Base-by-base conservation (phyloP, 805 yeast species). In the Candida sphagnicola region DNA sequence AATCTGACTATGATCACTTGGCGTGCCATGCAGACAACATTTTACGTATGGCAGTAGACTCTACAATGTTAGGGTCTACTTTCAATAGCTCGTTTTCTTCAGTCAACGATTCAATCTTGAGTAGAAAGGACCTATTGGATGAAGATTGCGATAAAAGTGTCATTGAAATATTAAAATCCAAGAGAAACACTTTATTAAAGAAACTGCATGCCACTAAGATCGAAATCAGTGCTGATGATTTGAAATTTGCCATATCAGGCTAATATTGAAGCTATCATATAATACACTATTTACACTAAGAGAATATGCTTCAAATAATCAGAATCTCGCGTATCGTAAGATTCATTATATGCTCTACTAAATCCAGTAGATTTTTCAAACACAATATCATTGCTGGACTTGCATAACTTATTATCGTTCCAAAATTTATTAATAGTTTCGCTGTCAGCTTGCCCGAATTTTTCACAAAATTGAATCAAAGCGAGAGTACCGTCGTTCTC, bases 1-100 rank as follows among this genome's bases (percentile, higher is more conserved):
- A 47, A 13, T 50, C 62, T 2, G 60, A 55, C 34, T 51, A 53
- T 23, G 74, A 69, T 45, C 60, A 60, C 15, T 57, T 69, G 42
- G 74, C 74, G 4, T 69, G 73, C 38, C 74, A 69, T 43, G 74
- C 74, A 2, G 68, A 67, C 35, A 66, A 65, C 39, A 69, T 69
- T 39, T 54, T 69, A 60, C 53, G 70, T 16, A 68, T 69, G 74
- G 74, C 74, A 4, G 67, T 69, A 34, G 74, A 69, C 42, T 62
- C 74, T 18, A 69, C 74, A 2, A 62, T 68, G 69, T 53, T 67
- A 36, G 70, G 71, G 1, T 65, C 72, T 1, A 61, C 68, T 5
- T 64, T 59, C 34, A 61, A 62, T 40, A 56, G 59, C 18, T 59
- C 68, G 11, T 60, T 65, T 34, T 62, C 69, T 19, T 58, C 62